phyloP scores from a whole-genome alignment of 331 rosid genomes.

The Pyrus hybrid region DNA sequence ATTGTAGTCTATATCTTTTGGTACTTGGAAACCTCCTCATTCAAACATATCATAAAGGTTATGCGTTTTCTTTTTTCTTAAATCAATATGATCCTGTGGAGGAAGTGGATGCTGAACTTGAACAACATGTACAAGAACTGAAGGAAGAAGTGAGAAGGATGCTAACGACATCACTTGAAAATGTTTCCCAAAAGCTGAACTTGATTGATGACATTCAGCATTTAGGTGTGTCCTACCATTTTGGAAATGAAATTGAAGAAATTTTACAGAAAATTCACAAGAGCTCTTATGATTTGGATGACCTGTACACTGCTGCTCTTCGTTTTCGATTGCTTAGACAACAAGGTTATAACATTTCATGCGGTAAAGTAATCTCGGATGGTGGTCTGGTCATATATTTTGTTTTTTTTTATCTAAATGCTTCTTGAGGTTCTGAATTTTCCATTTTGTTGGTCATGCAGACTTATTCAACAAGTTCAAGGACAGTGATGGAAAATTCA shows the following conservation, averaged over 20 bases:
- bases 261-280: neutral
- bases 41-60: neutral
- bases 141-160: constrained; percentile 2
- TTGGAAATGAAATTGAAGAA: neutral
- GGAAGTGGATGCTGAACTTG: neutral
- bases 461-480: neutral
- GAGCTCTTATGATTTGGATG: neutral
- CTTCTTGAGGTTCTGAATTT: too few relatives aligned
- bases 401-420: too few relatives aligned
- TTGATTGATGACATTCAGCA: constrained; percentile 5
- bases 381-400: neutral
- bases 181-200: neutral
- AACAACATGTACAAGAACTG: neutral
- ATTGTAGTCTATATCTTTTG: too few relatives aligned
- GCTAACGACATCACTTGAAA: neutral
- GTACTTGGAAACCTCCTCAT: too few relatives aligned
- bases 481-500: too few relatives aligned
- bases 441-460: neutral
- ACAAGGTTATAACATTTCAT: neutral
- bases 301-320: neutral
- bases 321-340: neutral
- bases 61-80: neutral
- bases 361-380: neutral
- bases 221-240: constrained; percentile 1
- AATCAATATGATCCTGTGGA: too few relatives aligned